These are phyloP conservation scores for Kodamaea fukazawae DNA, from an alignment of 805 yeast species.

Conservation along the genomic window DNA sequence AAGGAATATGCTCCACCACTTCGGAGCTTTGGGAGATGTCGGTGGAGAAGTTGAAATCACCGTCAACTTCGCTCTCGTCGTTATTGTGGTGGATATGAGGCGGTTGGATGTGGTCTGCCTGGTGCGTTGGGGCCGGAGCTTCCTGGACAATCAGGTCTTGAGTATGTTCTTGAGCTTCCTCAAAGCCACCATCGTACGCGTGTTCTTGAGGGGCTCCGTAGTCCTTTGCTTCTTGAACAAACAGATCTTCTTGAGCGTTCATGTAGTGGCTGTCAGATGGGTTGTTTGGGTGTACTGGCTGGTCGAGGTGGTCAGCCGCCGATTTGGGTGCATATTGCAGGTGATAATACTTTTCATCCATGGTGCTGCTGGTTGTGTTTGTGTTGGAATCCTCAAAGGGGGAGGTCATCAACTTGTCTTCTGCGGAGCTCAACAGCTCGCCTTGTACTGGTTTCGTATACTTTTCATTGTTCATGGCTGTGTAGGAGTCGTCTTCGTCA, in stretches of 20 bases:
- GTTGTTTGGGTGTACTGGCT: no score
- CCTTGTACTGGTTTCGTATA: constrained; percentile 1
- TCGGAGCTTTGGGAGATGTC: constrained; percentile 9
- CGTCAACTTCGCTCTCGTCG: constrained; percentile 17
- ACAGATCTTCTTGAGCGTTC: neutral
- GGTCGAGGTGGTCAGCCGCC: no score
- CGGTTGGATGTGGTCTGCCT: no score
- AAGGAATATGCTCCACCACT: constrained; percentile 3
- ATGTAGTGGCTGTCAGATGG: neutral
- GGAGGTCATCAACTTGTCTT: constrained; percentile 5
- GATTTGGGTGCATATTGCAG: no score
- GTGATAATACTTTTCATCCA: constrained; percentile 9
- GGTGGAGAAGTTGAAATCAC: constrained; percentile 29
- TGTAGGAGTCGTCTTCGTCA: constrained; percentile 11
- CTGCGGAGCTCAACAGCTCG: constrained; percentile 3
- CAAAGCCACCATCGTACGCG: no score
- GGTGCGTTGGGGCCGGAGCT: no score
- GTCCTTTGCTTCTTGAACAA: constrained; percentile 1
- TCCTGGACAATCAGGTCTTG: no score
- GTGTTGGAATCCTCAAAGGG: constrained; percentile 14
- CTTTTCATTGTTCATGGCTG: constrained; percentile 26
- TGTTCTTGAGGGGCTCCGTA: neutral
- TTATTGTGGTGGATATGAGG: constrained; percentile 9
- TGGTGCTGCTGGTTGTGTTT: constrained; percentile 10
- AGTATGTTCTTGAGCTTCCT: no score